Evolutionary conservation across 352 stramenopile species (phyloP).

Genomic region (Peronospora belbahrii): DNA sequence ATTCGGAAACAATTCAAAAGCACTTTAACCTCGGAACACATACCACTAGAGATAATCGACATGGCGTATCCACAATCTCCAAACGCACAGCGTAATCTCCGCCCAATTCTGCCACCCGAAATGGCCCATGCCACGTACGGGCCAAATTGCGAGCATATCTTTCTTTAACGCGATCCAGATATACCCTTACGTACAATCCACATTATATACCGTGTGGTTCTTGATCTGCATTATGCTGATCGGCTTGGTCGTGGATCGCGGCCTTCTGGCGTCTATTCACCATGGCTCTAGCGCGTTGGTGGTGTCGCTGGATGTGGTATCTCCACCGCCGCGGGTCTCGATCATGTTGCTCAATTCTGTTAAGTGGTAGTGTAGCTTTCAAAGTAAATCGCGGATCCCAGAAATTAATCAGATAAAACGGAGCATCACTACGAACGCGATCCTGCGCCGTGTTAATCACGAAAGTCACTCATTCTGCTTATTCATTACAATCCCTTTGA

Average conservation of each 20-base stretch:
- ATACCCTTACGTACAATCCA: neutral
- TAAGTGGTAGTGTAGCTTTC: slow-evolving; percentile 4
- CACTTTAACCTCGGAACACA: neutral
- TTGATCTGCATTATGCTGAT: no score
- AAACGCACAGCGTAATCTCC: neutral
- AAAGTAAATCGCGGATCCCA: slow-evolving; percentile 8
- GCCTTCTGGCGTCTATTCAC: no score
- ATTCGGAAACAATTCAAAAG: no score
- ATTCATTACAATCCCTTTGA: slow-evolving; percentile 4
- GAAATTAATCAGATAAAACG: slow-evolving; percentile 3
- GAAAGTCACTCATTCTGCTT: neutral
- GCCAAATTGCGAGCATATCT: neutral
- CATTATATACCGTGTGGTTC: neutral
- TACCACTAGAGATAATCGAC: neutral
- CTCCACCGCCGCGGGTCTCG: neutral
- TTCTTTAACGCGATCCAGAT: neutral
- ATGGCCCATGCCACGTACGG: slow-evolving; percentile 1
- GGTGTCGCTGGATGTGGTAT: neutral
- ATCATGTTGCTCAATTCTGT: neutral
- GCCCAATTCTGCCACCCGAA: neutral
- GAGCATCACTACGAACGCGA: neutral
- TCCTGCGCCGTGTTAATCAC: neutral
- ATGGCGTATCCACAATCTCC: neutral
- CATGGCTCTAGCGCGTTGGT: no score
- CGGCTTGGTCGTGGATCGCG: no score